Conservation (phyloP, 345 rosid genomes). For the Sapria himalayana region DNA sequence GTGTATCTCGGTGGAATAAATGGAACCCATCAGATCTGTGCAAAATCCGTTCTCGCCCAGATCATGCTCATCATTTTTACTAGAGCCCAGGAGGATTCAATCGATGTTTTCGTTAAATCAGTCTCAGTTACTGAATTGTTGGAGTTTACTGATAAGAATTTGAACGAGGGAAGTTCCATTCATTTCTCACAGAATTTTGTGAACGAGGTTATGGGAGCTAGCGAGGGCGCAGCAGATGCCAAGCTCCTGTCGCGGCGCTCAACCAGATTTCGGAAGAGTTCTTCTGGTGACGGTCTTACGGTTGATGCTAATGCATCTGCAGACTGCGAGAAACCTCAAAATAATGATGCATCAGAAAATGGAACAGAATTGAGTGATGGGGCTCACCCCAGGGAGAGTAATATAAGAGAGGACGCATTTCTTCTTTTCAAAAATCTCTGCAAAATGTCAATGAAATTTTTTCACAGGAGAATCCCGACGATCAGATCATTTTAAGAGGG, state of each 20-base stretch:
- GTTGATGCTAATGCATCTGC: no score
- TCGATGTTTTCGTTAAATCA: constrained; percentile 28
- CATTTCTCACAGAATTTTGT: constrained; percentile 55
- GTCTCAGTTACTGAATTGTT: constrained; percentile 50
- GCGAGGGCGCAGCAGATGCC: constrained; percentile 37
- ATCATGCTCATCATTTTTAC: constrained; percentile 54
- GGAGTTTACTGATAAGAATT: constrained; percentile 63
- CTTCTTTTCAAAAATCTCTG: constrained; percentile 68
- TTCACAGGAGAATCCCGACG: constrained; percentile 73
- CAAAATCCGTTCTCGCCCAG: constrained; percentile 80
- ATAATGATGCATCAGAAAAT: constrained; percentile 9
- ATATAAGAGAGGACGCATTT: constrained; percentile 79
- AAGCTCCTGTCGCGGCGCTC: constrained; percentile 16
- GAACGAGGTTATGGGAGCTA: constrained; percentile 40
- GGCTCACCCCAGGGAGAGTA: no score
- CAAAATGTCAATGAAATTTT: constrained; percentile 84
- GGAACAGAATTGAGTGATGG: constrained; percentile 15
- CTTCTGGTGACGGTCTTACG: constrained; percentile 14
- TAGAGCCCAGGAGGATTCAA: constrained; percentile 49
- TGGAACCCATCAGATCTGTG: constrained; percentile 90
- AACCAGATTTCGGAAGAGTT: no score
- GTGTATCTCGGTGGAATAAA: constrained; percentile 62
- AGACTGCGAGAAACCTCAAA: constrained; percentile 12
- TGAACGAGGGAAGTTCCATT: constrained; percentile 79
- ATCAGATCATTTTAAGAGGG: constrained; percentile 81